Evolutionary conservation across 2,329 filamentous ascomycete species (phyloP).

Genomic region (Capronia americana): DNA sequence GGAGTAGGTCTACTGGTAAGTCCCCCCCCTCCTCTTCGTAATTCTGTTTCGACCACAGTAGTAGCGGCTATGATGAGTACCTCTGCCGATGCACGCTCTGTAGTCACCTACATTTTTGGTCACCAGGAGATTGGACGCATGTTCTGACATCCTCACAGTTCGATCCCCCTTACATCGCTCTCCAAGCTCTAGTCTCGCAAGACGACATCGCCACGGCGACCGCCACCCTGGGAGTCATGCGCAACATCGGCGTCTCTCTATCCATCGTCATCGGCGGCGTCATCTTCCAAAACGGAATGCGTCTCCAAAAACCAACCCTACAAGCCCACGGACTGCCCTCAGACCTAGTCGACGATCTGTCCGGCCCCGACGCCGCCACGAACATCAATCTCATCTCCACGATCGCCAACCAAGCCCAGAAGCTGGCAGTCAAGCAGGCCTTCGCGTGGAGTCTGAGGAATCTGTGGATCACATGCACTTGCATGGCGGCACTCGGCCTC

Average conservation of each 20-base stretch:
- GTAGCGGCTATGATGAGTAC: not conserved
- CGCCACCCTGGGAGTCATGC: conserved; percentile 65
- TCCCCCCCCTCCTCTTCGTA: not conserved
- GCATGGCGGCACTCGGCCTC: conserved; percentile 46
- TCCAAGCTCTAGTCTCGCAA: conserved; percentile 59
- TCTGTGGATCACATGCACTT: conserved; percentile 59
- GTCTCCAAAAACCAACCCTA: conserved; percentile 25
- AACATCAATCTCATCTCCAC: conserved; percentile 38
- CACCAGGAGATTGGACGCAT: not conserved
- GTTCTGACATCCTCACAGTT: conserved; percentile 45
- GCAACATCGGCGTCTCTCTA: conserved; percentile 63
- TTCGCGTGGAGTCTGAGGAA: conserved; percentile 53
- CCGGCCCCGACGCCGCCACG: conserved; percentile 40
- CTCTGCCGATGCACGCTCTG: not conserved
- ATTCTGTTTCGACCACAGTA: not conserved
- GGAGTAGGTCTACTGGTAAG: conserved; percentile 53
- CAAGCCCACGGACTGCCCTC: conserved; percentile 38
- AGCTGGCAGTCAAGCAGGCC: conserved; percentile 47
- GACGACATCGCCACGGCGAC: conserved; percentile 64
- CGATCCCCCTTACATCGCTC: conserved; percentile 60
- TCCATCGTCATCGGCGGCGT: conserved; percentile 65
- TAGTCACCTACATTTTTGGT: not conserved
- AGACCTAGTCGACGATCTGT: conserved; percentile 22
- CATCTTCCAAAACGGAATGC: conserved; percentile 50
- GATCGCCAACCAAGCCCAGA: conserved; percentile 43